Conservation (phyloP, 768 basidiomycete species). For the Podaxis pistillaris region DNA sequence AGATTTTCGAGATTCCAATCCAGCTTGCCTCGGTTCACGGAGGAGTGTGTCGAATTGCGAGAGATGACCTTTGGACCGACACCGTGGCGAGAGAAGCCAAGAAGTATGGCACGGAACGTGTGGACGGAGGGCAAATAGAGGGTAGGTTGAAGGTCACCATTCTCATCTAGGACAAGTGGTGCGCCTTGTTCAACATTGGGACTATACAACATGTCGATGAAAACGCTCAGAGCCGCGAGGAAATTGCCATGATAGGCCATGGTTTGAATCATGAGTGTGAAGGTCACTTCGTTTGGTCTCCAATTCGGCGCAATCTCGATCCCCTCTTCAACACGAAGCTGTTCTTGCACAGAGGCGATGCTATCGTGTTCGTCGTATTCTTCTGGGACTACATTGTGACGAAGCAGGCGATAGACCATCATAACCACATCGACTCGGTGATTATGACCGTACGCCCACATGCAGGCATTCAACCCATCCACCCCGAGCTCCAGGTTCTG, state of each 20-base stretch:
- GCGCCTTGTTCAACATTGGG: constrained; percentile 37
- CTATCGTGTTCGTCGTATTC: constrained; percentile 31
- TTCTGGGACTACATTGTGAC: constrained; percentile 47
- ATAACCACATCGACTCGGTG: constrained; percentile 53
- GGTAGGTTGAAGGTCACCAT: constrained; percentile 24
- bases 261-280: constrained; percentile 64
- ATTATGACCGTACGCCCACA: constrained; percentile 65
- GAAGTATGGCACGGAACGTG: constrained; percentile 70
- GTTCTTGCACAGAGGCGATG: constrained; percentile 29
- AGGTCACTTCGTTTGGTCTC: constrained; percentile 65
- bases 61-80: constrained; percentile 20
- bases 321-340: constrained; percentile 42
- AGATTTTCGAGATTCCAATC: constrained; percentile 63
- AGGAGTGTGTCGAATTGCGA: constrained; percentile 7
- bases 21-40: constrained; percentile 17
- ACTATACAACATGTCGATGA: constrained; percentile 65
- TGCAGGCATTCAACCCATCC: constrained; percentile 66
- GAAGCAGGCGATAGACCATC: constrained; percentile 63
- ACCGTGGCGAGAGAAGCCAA: constrained; percentile 70
- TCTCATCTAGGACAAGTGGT: constrained; percentile 25
- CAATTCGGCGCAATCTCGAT: constrained; percentile 42
- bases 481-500: constrained; percentile 52
- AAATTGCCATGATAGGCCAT: constrained; percentile 75
- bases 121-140: constrained; percentile 44
- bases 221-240: constrained; percentile 47